Base-by-base conservation (phyloP, 2,329 filamentous ascomycete genomes). In the Pseudogymnoascus sp. region DNA sequence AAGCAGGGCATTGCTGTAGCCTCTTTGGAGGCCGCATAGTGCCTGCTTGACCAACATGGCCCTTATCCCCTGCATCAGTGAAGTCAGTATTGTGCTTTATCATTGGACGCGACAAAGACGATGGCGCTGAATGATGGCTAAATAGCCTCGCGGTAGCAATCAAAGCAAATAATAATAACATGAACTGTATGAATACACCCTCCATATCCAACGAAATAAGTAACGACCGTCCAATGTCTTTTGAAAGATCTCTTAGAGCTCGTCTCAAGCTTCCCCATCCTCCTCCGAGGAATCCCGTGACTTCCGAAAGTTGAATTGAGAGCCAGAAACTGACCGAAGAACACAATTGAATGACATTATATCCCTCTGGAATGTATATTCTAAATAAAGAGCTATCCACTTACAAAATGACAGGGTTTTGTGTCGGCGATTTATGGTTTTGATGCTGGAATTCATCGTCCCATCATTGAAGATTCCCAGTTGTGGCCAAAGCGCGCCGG, bases 1-100 rank as follows among this genome's bases (percentile, higher is more conserved):
- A 29, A 59, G 51, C 51, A 59, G 26, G 51, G 51, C 12, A 59
- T 31, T 59, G 26, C 51, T 16, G 11, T 59, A 59, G 12, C 51
- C 51, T 59, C 23, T 36, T 36, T 26, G 51, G 26, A 59, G 51
- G 31, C 51, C 31, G 26, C 26, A 31, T 36, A 59, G 31, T 59
- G 31, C 51, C 31, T 59, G 51, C 51, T 59, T 59, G 51, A 36
- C 26, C 51, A 59, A 59, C 51, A 59, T 59, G 51, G 51, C 51
- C 40, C 11, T 45, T 45, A 23, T 45, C 18, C 18, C 40, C 40
- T 45, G 6, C 23, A 45, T 45, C 18, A 45, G 18, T 14, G 40
- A 45, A 45, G 40, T 45, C 23, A 45, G 40, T 10, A 45, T 42
- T 3, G 18, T 42, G n/a, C 16, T 18, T 18, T 42, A 42, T 23